Evolutionary conservation across 2,329 filamentous ascomycete genomes (phyloP), one percentile per base, ranked within the genome.

Genomic region (Tympanopsis confertula): DNA sequence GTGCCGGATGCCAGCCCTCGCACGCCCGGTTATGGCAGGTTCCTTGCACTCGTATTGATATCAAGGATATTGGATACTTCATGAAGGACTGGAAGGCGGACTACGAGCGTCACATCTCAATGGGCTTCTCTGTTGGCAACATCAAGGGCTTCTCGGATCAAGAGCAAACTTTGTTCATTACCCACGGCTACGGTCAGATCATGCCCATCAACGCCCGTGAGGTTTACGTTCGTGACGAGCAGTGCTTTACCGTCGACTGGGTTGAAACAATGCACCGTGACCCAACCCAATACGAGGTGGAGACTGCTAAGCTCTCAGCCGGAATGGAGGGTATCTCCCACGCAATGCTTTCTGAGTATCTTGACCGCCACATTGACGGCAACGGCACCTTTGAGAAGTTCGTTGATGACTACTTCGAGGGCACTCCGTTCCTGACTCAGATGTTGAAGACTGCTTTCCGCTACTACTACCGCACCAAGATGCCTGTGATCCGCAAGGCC

Each of bases 11-110:
- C 66, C 85, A 94, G 65, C 89, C 89, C 37, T 94, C 88, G 15
- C 89, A 96, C 59, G 89, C 89, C 45, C 81, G 89, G 45, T 71
- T 96, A 38, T 96, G 89, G 89, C 88, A 95, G 63, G 89, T 96
- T 33, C 89, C 89, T 43, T 96, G 89, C 69, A 96, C 89, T 29
- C 84, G 89, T 44, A 94, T 95, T 53, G 89, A 95, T 59, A 96
- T 96, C 69, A 95, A 94, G 72, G 89, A 96, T 52, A 94, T 96
- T 52, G 85, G 79, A 32, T 94, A 93, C 62, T 96, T 96, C 69
- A 91, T 95, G 85, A 95, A 95, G 69, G 89, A 95, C 61, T 96
- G 88, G 88, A 94, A 89, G 64, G 88, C 87, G 33, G 89, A 96
- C 58, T 94, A 91, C 51, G 87, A 94, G 63, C 82, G 87, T 49